Evolutionary conservation across 495 filamentous ascomycete genomes (phyloP), one percentile per base, ranked within the genome.

Genomic region (Neurospora tetrasperma): DNA sequence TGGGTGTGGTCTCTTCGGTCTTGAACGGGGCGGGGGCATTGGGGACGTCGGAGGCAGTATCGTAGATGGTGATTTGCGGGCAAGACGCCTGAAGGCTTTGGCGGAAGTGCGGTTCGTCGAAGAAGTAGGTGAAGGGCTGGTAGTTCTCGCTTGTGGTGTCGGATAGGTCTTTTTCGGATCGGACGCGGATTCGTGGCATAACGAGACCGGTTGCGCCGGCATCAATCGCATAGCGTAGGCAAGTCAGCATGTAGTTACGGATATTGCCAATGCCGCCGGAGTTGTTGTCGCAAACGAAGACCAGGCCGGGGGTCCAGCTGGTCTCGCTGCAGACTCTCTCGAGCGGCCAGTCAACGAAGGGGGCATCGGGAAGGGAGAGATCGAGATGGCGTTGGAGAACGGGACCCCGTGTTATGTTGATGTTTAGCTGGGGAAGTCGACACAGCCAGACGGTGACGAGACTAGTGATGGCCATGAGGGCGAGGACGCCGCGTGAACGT

Each of bases 231-330:
- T 84, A 86, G 7, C 85, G 82, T 0, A 86, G 14, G 74, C 85
- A 87, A 6, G 82, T 85, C 31, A 87, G 78, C 71, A 87, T 83
- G 76, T 84, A 87, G 76, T 85, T 86, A 62, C 85, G 80, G 62
- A 87, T 86, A 74, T 87, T 87, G 43, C 85, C 85, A 9, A 85
- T 82, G 16, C 85, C 85, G 44, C 85, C 85, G 35, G 83, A 85
- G 77, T 86, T 87, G 75, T 85, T 84, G 76, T 86, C 84, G 76
- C 85, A 87, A 9, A 81, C 73, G 72, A 84, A 87, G 3, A 83
- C 75, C 3, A 86, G 70, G 18, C 83, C 83, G 0, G 84, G 81
- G 0, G 77, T 75, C 76, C 79, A 81, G 0, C 72, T 73, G 0
- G 78, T 76, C 70, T 86, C 85, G 2, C 78, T 77, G 79, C 85